Evolutionary conservation across 805 yeast genomes (phyloP), one percentile per base, ranked within the genome.

Genomic region (Candida loeiensis): DNA sequence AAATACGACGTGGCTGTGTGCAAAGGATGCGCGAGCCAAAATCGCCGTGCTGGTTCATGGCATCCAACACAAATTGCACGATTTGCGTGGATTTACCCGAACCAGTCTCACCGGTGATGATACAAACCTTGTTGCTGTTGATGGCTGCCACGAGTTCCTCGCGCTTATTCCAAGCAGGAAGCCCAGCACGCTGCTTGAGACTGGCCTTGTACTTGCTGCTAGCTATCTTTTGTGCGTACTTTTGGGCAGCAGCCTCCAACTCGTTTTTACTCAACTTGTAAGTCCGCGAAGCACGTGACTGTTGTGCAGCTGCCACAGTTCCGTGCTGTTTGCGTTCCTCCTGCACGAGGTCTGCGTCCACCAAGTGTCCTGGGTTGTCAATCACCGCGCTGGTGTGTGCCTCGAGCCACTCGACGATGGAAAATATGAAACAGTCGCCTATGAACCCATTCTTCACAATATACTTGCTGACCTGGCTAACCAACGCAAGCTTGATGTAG

Each of bases 51-150:
- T 62, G 34, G 36, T 76, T 70, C 43, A 86, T 53, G 28, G 79
- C 70, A 56, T 91, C 98, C 13, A 91, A 63, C 15, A 91, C 67
- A 49, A 89, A 91, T 58, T 91, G 99, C 4, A 88, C 96, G 4
- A 87, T 79, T 57, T 91, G 99, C 0, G 99, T 91, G 1, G 96
- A 87, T 55, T 91, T 91, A 50, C 98, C 98, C 1, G 97, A 90
- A 51, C 98, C 98, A 0, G 98, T 91, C 58, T 93, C 99, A 58
- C 98, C 99, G 2, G 98, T 91, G 26, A 91, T 75, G 24, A 91
- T 63, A 6, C 85, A 79, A 4, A 88, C 84, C 46, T 77, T 77
- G 54, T 85, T 76, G 0, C 66, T 45, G 20, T 71, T 67, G 3
- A 91, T 77, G 3, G 79, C 63, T 0, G 74, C 51, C 2, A 85